Conservation (phyloP, 768 basidiomycete genomes). For the Harrya chromipes region DNA sequence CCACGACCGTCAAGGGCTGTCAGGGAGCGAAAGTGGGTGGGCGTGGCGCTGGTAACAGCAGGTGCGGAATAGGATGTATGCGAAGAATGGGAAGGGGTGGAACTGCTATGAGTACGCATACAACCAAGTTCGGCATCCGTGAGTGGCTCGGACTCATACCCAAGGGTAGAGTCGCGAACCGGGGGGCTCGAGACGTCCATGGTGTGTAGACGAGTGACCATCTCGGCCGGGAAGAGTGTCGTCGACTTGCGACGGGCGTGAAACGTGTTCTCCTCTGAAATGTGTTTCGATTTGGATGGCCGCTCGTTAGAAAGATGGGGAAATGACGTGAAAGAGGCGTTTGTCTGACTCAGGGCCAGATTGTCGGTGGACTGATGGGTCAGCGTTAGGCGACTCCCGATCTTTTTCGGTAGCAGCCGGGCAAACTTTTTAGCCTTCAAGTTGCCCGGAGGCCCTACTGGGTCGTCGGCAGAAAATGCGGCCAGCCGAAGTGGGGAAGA, state of each 20-base stretch:
- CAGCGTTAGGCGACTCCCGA: slow-evolving; percentile 27
- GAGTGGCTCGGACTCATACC: slow-evolving; percentile 29
- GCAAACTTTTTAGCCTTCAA: slow-evolving; percentile 24
- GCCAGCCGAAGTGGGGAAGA: slow-evolving; percentile 27
- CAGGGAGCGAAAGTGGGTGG: slow-evolving; percentile 23
- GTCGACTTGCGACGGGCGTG: slow-evolving; percentile 35
- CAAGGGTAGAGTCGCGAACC: slow-evolving; percentile 17
- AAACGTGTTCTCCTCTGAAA: slow-evolving; percentile 32
- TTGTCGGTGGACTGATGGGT: slow-evolving; percentile 28
- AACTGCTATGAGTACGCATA: not conserved
- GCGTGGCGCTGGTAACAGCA: not conserved
- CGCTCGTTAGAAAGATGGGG: slow-evolving; percentile 23
- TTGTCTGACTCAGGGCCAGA: slow-evolving; percentile 21
- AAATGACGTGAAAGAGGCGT: slow-evolving; percentile 27
- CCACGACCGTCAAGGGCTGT: slow-evolving; percentile 19
- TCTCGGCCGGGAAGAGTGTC: slow-evolving; percentile 30
- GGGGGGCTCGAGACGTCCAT: slow-evolving; percentile 30
- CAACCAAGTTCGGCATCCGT: slow-evolving; percentile 28
- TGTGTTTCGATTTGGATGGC: slow-evolving; percentile 21
- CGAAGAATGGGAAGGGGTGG: slow-evolving; percentile 18
- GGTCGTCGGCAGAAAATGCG: slow-evolving; percentile 25
- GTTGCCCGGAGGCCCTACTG: slow-evolving; percentile 14
- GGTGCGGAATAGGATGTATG: slow-evolving; percentile 10
- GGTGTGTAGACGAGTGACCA: slow-evolving; percentile 27
- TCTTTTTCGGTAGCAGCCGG: slow-evolving; percentile 32